Evolutionary conservation across 1,284 basidiomycete genomes (phyloP).

Genomic region (Heliocybe sulcata): DNA sequence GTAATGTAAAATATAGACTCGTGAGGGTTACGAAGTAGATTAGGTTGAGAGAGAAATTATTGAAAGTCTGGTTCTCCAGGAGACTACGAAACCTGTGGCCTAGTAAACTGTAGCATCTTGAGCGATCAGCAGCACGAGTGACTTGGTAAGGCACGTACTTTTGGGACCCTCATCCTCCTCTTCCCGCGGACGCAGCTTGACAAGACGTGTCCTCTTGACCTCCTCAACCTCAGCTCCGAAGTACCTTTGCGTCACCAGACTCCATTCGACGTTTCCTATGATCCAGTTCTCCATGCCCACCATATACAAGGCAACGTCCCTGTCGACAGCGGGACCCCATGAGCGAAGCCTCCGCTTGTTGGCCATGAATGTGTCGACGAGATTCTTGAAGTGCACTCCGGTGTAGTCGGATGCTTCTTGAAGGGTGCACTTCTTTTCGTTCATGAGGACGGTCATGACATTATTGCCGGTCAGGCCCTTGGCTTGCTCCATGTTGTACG

Average conservation of each 20-base stretch:
- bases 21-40: no score
- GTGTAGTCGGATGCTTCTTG: slow-evolving; percentile 56
- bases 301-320: slow-evolving; percentile 39
- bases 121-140: no score
- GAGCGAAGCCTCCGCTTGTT: slow-evolving; percentile 39
- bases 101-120: no score
- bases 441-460: slow-evolving; percentile 61
- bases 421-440: slow-evolving; percentile 37
- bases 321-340: slow-evolving; percentile 39
- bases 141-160: background rate
- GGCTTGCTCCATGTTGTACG: slow-evolving; percentile 67
- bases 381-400: slow-evolving; percentile 41
- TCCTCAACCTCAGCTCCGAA: slow-evolving; percentile 41
- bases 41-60: no score
- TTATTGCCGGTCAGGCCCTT: slow-evolving; percentile 63
- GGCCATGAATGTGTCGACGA: slow-evolving; percentile 41
- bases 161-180: slow-evolving; percentile 6
- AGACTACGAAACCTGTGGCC: no score
- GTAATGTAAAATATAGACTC: no score
- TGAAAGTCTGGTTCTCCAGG: no score
- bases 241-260: slow-evolving; percentile 52
- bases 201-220: slow-evolving; percentile 38
- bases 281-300: slow-evolving; percentile 40
- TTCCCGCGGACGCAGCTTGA: slow-evolving; percentile 19
- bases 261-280: slow-evolving; percentile 34